Base-by-base conservation (phyloP, 805 yeast genomes). In the Cyberlindnera amylophila region DNA sequence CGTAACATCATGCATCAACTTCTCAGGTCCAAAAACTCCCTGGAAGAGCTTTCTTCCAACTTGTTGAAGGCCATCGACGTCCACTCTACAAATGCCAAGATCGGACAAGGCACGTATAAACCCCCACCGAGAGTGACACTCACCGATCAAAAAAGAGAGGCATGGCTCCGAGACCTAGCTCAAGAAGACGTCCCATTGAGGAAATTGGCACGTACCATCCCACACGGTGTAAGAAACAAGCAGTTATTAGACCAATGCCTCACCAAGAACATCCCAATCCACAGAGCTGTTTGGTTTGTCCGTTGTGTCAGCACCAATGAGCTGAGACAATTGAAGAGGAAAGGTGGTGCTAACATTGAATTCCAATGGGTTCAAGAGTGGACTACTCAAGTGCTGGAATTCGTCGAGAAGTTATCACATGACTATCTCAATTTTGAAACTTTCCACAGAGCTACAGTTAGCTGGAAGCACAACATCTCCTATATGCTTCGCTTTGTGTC, bases 71-170 rank as follows among this genome's bases (percentile, higher is more conserved):
- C 84, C 4, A 65, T 78, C 51, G 65, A 67, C n/a, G 62, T 67
- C 32, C 67, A 82, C 28, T 65, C 71, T 21, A 58, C 66, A 17
- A 58, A 69, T 44, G 75, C 74, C 52, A 66, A 69, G 34, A 65
- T 80, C 12, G 59, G 64, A 3, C 64, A 73, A 10, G 67, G 81
- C 3, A 70, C 79, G 6, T 86, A 80, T 65, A 81, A 77, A 49
- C 86, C 91, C 6, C 96, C 96, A 1, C 90, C 95, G 11, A 69
- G 96, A 49, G 96, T 91, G 21, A 91, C 96, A 0, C 63, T 91
- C 24, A 90, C 97, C 0, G 96, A 90, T 46, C 83, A 81, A 56
- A 86, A 86, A 58, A 74, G 82, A 45, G 96, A 87, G 47, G 69
- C 80, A 2, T 91, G 99, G 99, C 67, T 91, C 36, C 74, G 74